These are phyloP conservation scores for Eucalyptus albens DNA, from an alignment of 345 rosid species.

Conservation along the genomic window DNA sequence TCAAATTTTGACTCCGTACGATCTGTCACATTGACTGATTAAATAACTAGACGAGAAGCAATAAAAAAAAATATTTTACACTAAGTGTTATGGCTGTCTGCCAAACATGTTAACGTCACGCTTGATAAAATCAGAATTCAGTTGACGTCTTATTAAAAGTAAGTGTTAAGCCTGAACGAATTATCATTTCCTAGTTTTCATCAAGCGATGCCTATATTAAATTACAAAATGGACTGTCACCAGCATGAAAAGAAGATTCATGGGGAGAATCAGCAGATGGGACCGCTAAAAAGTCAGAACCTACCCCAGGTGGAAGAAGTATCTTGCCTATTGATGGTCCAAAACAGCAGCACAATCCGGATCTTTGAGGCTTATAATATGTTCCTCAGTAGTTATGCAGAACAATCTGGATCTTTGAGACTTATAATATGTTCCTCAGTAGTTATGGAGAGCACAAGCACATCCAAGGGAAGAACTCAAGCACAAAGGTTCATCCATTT, in stretches of 20 bases:
- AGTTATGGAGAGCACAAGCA: not conserved
- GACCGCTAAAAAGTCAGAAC: not conserved
- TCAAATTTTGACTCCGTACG: not conserved
- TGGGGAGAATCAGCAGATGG: not conserved
- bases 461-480: not conserved
- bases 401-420: not conserved
- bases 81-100: rapidly evolving
- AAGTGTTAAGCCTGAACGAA: not conserved
- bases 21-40: not conserved
- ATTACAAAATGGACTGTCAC: not conserved
- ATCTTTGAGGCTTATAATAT: not conserved
- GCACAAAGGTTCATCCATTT: not conserved
- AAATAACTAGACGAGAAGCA: not conserved
- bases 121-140: not conserved
- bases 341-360: not conserved
- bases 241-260: not conserved
- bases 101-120: not conserved
- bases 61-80: not conserved
- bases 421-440: not conserved
- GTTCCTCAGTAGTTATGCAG: not conserved
- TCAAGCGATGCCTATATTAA: not conserved
- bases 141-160: not conserved
- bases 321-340: not conserved
- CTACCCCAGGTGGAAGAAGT: not conserved
- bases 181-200: not conserved